Conservation (phyloP, 306 rosid species). For the Lathyrus tuberosus region DNA sequence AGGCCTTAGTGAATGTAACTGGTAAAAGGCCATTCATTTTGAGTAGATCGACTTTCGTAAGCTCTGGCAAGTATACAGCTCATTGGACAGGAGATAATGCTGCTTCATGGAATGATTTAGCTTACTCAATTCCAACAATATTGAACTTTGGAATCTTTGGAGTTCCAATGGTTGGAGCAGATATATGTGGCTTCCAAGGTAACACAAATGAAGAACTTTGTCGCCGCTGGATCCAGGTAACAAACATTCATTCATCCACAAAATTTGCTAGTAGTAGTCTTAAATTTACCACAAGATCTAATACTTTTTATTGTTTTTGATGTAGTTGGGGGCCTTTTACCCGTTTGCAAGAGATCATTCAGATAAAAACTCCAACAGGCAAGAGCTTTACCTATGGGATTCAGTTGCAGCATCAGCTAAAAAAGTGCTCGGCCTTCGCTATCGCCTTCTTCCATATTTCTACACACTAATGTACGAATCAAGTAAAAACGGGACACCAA, state of each 20-base stretch:
- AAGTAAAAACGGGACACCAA: constrained; percentile 69
- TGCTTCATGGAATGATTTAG: constrained; percentile 86
- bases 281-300: too few species aligned
- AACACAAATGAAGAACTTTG: constrained; percentile 88
- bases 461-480: constrained; percentile 87
- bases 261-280: neutral
- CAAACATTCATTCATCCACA: constrained; percentile 21
- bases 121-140: constrained; percentile 68
- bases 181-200: constrained; percentile 77
- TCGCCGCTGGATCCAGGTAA: constrained; percentile 92
- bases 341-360: constrained; percentile 95
- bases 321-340: constrained; percentile 89
- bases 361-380: constrained; percentile 42
- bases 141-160: constrained; percentile 80
- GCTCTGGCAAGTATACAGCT: constrained; percentile 88
- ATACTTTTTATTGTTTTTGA: neutral
- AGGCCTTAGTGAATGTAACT: constrained; percentile 54
- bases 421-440: constrained; percentile 83
- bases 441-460: constrained; percentile 78
- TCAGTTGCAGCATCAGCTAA: constrained; percentile 81
- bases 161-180: constrained; percentile 95
- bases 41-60: constrained; percentile 79
- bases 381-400: constrained; percentile 89
- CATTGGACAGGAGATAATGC: constrained; percentile 97
- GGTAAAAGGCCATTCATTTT: constrained; percentile 89